These are phyloP conservation scores for Trifolium repens DNA, from an alignment of 306 rosid genomes.

Conservation along the genomic window DNA sequence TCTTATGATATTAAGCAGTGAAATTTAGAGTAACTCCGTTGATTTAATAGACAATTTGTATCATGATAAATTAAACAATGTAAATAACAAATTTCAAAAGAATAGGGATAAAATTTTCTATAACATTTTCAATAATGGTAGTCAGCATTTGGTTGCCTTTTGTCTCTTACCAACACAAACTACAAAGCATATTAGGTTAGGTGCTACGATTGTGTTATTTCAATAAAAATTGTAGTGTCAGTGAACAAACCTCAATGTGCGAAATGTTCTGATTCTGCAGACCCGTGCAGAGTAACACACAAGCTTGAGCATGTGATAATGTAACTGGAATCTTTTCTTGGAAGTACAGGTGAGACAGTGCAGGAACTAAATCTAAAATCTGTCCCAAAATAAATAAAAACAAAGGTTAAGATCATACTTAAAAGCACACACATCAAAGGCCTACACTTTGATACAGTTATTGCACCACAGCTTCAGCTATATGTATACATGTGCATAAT, in stretches of 20 bases:
- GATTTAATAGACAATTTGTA: conserved; percentile 14
- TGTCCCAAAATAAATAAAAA: conserved; percentile 44
- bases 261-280: conserved; percentile 72
- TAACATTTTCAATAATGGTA: conserved; percentile 16
- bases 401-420: conserved; percentile 27
- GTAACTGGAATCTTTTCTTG: conserved; percentile 77
- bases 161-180: background rate
- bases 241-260: conserved; percentile 72
- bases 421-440: conserved; percentile 18
- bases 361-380: conserved; percentile 84
- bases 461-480: conserved; percentile 14
- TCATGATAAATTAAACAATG: conserved; percentile 12
- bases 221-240: conserved; percentile 10
- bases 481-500: conserved; percentile 10
- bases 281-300: conserved; percentile 91
- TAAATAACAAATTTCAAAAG: conserved; percentile 13
- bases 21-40: background rate
- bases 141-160: background rate
- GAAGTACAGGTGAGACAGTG: conserved; percentile 69
- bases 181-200: background rate
- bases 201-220: conserved; percentile 17
- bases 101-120: conserved; percentile 2
- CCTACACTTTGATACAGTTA: conserved; percentile 5
- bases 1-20: conserved; percentile 24
- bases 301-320: conserved; percentile 71